Conservation (phyloP, 768 basidiomycete species). For the Steccherinum ochraceum region DNA sequence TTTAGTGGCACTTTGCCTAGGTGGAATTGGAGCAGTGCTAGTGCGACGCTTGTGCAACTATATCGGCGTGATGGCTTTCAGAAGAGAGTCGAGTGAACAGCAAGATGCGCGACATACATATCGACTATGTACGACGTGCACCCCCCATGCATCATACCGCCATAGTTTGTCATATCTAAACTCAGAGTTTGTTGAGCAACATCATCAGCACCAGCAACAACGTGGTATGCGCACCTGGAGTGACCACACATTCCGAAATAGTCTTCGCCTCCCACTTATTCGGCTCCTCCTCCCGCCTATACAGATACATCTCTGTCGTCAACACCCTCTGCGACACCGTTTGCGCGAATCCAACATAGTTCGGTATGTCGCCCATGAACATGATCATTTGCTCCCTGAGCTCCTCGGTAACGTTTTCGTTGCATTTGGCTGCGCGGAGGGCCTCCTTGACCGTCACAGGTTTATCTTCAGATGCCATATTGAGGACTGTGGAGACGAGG, state of each 20-base stretch:
- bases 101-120: no score
- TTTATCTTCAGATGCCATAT: no score
- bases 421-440: background rate
- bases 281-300: conserved; percentile 22
- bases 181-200: background rate
- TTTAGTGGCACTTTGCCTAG: background rate
- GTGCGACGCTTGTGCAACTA: background rate
- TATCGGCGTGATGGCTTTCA: no score
- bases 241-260: conserved; percentile 23
- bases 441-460: background rate
- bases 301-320: background rate
- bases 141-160: conserved; percentile 17
- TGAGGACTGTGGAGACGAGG: no score
- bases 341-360: background rate
- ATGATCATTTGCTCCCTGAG: background rate
- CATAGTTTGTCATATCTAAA: conserved; percentile 23
- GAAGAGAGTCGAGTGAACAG: no score
- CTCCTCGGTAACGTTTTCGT: background rate
- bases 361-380: background rate
- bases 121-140: conserved; percentile 21
- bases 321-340: background rate
- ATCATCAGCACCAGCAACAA: background rate
- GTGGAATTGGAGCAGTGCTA: background rate
- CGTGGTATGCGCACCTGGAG: conserved; percentile 23
- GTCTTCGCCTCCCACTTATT: conserved; percentile 22